phyloP scores from a whole-genome alignment of 192 early-diverging fungal genomes.

The Coemansia sp. region DNA sequence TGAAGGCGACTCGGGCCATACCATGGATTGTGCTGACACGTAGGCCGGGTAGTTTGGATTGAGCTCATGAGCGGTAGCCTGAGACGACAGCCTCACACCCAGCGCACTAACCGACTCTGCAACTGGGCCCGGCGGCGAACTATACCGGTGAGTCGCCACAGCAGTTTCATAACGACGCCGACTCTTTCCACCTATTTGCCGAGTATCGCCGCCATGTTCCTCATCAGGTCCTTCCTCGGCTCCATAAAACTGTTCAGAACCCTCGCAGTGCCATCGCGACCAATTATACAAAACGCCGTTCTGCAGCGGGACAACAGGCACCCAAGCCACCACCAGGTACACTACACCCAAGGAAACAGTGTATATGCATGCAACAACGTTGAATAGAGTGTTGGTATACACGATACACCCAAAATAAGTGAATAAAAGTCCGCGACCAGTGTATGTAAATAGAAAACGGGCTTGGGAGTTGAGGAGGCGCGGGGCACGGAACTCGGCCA shows the following conservation, averaged over 20 bases:
- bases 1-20: constrained; percentile 24
- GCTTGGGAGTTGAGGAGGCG: constrained; percentile 54
- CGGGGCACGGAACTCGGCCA: constrained; percentile 57
- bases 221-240: neutral
- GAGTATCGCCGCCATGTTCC: neutral
- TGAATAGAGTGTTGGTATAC: constrained; percentile 44
- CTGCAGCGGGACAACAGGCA: constrained; percentile 43
- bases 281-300: constrained; percentile 52
- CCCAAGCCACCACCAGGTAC: constrained; percentile 60
- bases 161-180: neutral
- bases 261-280: constrained; percentile 38
- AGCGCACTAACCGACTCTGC: constrained; percentile 2
- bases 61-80: constrained; percentile 19
- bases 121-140: neutral
- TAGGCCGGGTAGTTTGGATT: constrained; percentile 16
- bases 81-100: neutral
- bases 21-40: constrained; percentile 19
- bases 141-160: neutral
- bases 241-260: constrained; percentile 21
- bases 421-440: constrained; percentile 60
- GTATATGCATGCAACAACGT: constrained; percentile 57
- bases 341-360: constrained; percentile 56
- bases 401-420: constrained; percentile 66
- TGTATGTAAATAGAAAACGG: constrained; percentile 59
- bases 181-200: neutral